These are phyloP conservation scores for Dorcoceras hygrometricum DNA, from an alignment of 257 asterid species.

Conservation along the genomic window DNA sequence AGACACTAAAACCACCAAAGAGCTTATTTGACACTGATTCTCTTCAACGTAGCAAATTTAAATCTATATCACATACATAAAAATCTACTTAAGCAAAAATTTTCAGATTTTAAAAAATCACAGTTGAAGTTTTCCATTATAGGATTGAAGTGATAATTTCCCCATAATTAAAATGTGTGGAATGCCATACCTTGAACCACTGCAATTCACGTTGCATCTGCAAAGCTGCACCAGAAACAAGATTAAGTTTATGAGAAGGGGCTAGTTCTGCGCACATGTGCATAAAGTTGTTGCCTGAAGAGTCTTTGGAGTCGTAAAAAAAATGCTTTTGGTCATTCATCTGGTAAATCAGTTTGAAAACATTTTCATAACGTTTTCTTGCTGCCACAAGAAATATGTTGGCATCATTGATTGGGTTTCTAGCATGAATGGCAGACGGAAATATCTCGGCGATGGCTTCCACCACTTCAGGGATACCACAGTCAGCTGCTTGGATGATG, in stretches of 20 bases:
- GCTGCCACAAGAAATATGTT: constrained; percentile 11
- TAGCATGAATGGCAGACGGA: not conserved
- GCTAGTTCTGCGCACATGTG: constrained; percentile 9
- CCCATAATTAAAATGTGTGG: no score
- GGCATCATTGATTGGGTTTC: not conserved
- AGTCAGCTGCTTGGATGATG: constrained; percentile 8
- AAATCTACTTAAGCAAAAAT: no score
- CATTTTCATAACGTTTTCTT: not conserved
- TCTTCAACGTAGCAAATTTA: no score
- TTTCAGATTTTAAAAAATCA: no score
- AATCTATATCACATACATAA: no score
- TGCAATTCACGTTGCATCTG: constrained; percentile 15
- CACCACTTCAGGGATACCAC: constrained; percentile 14
- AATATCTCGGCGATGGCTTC: not conserved
- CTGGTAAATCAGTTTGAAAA: constrained; percentile 6
- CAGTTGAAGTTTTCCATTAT: no score
- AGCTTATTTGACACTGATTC: no score
- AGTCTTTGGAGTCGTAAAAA: not conserved
- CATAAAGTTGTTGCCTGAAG: not conserved
- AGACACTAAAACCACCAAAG: no score
- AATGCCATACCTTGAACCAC: constrained; percentile 19
- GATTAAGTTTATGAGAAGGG: not conserved
- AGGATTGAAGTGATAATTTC: no score
- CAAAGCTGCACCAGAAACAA: not conserved
- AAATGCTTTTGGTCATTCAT: not conserved